phyloP scores from a whole-genome alignment of 2,329 filamentous ascomycete species.

The Beauveria australis region DNA sequence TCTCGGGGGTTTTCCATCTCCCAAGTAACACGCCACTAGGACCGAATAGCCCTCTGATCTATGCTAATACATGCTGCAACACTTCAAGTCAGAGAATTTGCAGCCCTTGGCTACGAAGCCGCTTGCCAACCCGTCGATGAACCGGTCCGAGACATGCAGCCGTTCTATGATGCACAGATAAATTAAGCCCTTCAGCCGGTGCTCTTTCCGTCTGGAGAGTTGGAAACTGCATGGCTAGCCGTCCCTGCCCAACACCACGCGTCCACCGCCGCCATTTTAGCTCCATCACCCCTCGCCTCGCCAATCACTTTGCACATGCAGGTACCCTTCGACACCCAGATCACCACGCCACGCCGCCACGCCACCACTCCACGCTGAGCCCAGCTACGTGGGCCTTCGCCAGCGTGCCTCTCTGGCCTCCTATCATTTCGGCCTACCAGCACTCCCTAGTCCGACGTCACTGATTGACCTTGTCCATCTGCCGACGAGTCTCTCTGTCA shows the following conservation, averaged over 20 bases:
- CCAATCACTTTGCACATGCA: neutral
- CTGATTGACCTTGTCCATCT: neutral
- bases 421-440: neutral
- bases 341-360: neutral
- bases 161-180: neutral
- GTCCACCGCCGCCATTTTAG: neutral
- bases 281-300: neutral
- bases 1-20: no score
- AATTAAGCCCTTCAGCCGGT: neutral
- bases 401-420: no score
- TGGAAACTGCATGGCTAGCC: neutral
- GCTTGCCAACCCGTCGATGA: neutral
- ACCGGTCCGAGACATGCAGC: neutral
- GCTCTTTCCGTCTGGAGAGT: neutral
- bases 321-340: neutral
- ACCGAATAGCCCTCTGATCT: no score
- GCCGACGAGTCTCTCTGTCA: neutral
- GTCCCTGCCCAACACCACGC: neutral
- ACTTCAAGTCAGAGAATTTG: neutral
- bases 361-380: neutral
- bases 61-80: no score
- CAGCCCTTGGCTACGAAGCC: neutral
- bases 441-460: neutral
- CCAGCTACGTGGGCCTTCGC: neutral
- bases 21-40: no score